Base-by-base conservation (phyloP, 345 rosid genomes). In the Populus simonii region DNA sequence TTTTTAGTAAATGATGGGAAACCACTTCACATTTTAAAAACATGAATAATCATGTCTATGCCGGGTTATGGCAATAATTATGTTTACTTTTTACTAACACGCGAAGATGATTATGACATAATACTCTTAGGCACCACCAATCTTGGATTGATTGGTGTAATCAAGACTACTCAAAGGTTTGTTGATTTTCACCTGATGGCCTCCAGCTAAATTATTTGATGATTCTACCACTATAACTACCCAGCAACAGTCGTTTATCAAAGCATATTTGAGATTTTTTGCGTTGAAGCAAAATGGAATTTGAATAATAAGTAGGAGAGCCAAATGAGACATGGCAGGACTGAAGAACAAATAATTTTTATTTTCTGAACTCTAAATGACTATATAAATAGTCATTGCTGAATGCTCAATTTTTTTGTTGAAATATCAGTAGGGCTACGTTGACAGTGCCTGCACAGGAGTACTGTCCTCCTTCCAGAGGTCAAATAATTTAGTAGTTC, bases 91-190 rank as follows among this genome's bases (percentile, higher is more conserved):
- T 77, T 43, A 74, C 57, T 27, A 59, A 80, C 45, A 70, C 41
- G 51, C 66, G 79, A 71, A 5, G 38, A 74, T 74, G 78, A 83
- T 83, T 73, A 67, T 38, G 72, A 68, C 33, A 79, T 72, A 72
- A 76, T 83, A 23, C 35, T 22, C 7, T 6, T 27, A 18, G 43
- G 29, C 9, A 45, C 73, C 80, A 76, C 12, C 66, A 7, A 43
- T 18, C 72, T 31, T 38, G 25, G 75, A 31, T 63, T 76, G 59
- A 83, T 79, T 79, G 70, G 74, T 61, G 57, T 13, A 61, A 82
- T 82, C 35, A 49, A 59, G 23, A 5, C 25, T 33, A 11, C 53
- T 59, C 63, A 18, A 74, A 47, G 55, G 27, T 11, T 57, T 75
- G 69, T 74, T 15, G 29, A 55, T 41, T 81, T 61, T 68, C 45